Evolutionary conservation across 2,329 filamentous ascomycete species (phyloP).

Genomic region (Nigrospora sphaerica): DNA sequence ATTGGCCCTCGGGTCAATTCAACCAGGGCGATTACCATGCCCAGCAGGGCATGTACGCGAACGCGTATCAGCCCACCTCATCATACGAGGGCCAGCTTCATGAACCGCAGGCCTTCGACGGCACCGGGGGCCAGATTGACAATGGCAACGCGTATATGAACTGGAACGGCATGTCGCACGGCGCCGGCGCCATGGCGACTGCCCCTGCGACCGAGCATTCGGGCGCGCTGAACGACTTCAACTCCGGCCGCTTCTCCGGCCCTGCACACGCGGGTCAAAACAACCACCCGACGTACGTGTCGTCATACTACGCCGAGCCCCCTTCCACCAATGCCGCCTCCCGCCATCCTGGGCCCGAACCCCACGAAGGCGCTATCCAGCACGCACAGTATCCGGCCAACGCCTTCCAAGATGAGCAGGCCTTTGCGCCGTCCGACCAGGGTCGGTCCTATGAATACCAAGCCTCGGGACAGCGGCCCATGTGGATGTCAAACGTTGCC

Average conservation of each 20-base stretch:
- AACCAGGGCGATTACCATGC: background rate
- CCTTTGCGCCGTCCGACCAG: background rate
- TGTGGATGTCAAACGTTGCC: background rate
- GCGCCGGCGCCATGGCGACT: too few species aligned
- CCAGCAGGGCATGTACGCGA: background rate
- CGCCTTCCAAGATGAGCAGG: background rate
- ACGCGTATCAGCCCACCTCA: background rate
- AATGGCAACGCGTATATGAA: background rate
- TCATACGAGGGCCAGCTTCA: background rate
- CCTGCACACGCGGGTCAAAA: too few species aligned
- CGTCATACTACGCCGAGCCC: background rate
- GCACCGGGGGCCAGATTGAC: background rate
- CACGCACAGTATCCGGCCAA: background rate
- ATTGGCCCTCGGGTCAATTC: constrained; percentile 5
- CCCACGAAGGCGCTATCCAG: background rate
- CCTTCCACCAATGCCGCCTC: background rate
- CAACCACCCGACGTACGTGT: too few species aligned
- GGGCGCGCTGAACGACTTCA: too few species aligned
- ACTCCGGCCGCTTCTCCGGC: too few species aligned
- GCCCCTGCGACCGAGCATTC: too few species aligned
- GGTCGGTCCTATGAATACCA: background rate
- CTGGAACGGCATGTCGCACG: background rate
- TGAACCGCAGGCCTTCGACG: background rate
- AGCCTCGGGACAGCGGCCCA: background rate
- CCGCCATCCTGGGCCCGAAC: background rate